Percentiles rank a stretch among this genome's conserved stretches.
Conservation (phyloP, 2,329 filamentous ascomycete species). For the Fusarium sp. region DNA sequence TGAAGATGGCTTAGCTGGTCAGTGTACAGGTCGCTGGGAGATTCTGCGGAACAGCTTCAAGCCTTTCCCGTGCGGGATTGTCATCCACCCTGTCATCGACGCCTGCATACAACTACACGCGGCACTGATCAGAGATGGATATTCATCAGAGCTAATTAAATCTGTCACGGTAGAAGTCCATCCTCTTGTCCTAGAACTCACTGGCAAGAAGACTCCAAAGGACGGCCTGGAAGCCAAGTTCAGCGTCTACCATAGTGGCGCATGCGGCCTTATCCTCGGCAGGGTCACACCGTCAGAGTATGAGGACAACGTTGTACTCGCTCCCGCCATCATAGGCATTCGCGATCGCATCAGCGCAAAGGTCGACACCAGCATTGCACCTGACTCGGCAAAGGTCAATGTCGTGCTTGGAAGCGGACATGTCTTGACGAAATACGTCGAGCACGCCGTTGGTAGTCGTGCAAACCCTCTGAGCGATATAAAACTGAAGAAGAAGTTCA, state of each 20-base stretch:
- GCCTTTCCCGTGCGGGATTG: not conserved
- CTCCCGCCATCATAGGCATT: not conserved
- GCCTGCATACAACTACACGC: not conserved
- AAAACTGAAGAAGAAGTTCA: not conserved
- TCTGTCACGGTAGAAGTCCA: not conserved
- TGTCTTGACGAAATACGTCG: accelerated
- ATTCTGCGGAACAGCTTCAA: conserved; percentile 8
- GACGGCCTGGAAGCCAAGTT: conserved; percentile 5
- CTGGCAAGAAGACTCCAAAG: not conserved
- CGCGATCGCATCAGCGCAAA: not conserved
- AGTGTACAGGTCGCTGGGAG: not conserved
- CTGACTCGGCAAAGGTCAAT: not conserved
- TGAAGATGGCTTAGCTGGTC: not conserved
- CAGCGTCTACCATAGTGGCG: conserved; percentile 11
- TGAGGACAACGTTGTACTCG: not conserved
- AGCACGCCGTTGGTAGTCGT: conserved; percentile 1
- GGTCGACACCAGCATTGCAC: not conserved
- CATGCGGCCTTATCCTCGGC: not conserved
- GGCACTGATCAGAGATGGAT: not conserved
- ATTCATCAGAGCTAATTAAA: not conserved
- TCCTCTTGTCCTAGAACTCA: not conserved
- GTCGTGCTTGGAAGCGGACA: accelerated
- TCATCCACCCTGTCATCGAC: not conserved
- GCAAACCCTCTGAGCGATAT: not conserved
- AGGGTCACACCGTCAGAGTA: not conserved